These are phyloP conservation scores for Cytospora piceae DNA, from an alignment of 2,329 filamentous ascomycete genomes.

Conservation along the genomic window DNA sequence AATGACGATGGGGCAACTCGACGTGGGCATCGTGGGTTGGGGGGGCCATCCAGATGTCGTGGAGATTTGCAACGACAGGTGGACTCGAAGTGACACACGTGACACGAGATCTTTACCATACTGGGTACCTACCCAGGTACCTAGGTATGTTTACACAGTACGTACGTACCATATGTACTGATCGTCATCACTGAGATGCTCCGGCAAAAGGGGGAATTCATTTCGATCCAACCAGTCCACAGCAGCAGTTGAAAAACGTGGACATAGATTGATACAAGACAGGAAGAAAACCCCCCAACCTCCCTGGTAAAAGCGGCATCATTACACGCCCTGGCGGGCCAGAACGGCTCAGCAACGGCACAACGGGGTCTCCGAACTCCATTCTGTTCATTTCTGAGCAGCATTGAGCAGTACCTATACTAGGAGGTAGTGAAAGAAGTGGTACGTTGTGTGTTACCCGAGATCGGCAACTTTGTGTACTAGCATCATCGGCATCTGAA, in stretches of 20 bases:
- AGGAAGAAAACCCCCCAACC: background rate
- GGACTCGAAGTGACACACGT: conserved; percentile 1
- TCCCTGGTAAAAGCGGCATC: background rate
- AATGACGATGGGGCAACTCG: conserved; percentile 15
- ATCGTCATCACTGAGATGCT: background rate
- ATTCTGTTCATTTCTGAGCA: background rate
- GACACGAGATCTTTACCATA: background rate
- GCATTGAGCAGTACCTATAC: conserved; percentile 10
- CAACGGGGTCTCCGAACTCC: background rate
- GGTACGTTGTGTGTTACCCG: background rate
- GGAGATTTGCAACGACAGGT: conserved; percentile 8
- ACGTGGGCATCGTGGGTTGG: conserved; percentile 14
- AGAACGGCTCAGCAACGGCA: conserved; percentile 1
- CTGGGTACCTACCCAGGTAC: background rate
- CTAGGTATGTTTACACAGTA: background rate
- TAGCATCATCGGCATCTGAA: background rate
- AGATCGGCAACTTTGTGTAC: conserved; percentile 10
- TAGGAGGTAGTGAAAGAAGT: background rate
- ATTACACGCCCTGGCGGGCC: no score
- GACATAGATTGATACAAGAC: background rate
- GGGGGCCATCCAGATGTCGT: no score
- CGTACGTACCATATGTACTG: background rate
- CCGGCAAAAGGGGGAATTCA: background rate
- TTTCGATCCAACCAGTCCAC: no score
- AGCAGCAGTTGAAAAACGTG: background rate